phyloP scores from a whole-genome alignment of 2,329 filamentous ascomycete species.

The Rasamsonia emersonii region DNA sequence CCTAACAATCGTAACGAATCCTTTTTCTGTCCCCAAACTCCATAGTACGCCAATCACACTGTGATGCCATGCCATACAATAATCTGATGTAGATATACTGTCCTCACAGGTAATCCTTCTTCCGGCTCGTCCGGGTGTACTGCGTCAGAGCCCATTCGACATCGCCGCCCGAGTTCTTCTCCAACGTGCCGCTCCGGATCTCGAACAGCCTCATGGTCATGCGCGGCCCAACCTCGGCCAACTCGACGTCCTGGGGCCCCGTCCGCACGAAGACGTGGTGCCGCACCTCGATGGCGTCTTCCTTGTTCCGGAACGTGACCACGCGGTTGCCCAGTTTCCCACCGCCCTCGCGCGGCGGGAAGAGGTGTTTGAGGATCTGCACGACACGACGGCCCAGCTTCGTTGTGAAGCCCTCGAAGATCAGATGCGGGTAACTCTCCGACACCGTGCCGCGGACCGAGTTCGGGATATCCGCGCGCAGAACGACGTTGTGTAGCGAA shows the following conservation, averaged over 20 bases:
- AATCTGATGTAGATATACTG: slow-evolving; percentile 6
- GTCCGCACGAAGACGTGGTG: slow-evolving; percentile 94
- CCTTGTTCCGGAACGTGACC: slow-evolving; percentile 89
- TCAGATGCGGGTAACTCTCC: slow-evolving; percentile 86
- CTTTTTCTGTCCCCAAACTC: slow-evolving; percentile 1
- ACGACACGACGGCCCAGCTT: slow-evolving; percentile 72
- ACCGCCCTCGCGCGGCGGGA: slow-evolving; percentile 74
- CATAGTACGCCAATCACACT: slow-evolving; percentile 2
- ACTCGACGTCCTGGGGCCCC: slow-evolving; percentile 77
- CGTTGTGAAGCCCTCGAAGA: slow-evolving; percentile 89
- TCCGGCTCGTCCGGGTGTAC: slow-evolving; percentile 84
- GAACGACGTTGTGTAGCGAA: slow-evolving; percentile 82
- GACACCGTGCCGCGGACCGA: slow-evolving; percentile 77
- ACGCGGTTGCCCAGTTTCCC: slow-evolving; percentile 81
- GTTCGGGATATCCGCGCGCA: slow-evolving; percentile 88
- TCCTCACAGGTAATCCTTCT: slow-evolving; percentile 81
- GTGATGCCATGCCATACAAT: neutral
- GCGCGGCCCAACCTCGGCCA: slow-evolving; percentile 81
- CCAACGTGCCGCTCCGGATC: slow-evolving; percentile 81
- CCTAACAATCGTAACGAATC: too few relatives aligned
- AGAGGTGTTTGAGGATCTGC: slow-evolving; percentile 87
- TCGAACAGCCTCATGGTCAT: slow-evolving; percentile 98
- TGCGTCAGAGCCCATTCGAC: slow-evolving; percentile 95
- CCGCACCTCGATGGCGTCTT: slow-evolving; percentile 78
- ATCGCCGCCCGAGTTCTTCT: slow-evolving; percentile 83